Evolutionary conservation across 2,329 filamentous ascomycete species (phyloP).

Genomic region (Penicillium sp.): DNA sequence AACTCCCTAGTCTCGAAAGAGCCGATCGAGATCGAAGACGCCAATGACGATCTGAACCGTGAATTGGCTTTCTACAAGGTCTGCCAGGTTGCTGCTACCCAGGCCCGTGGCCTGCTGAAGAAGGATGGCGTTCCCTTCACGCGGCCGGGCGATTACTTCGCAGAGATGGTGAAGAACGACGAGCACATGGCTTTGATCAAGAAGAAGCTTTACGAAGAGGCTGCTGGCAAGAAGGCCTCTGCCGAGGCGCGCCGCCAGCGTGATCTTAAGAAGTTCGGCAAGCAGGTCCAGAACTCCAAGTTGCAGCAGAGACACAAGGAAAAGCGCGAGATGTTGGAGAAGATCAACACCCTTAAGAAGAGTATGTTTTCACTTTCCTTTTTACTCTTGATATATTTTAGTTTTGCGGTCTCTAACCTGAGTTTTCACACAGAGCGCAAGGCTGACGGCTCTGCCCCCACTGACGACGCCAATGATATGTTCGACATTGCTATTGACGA

Average conservation of each 20-base stretch:
- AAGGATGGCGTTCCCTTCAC: constrained; percentile 83
- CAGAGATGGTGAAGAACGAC: constrained; percentile 98
- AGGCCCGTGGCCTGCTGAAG: constrained; percentile 70
- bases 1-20: constrained; percentile 70
- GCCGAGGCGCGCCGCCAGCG: constrained; percentile 87
- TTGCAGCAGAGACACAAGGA: constrained; percentile 89
- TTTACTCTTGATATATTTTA: not conserved
- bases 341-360: constrained; percentile 91
- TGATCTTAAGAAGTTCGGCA: constrained; percentile 98
- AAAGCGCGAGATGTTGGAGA: constrained; percentile 90
- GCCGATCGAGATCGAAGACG: constrained; percentile 72
- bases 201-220: constrained; percentile 87
- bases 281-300: constrained; percentile 95
- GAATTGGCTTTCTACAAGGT: constrained; percentile 94
- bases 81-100: constrained; percentile 72
- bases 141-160: constrained; percentile 91
- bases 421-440: constrained; percentile 69
- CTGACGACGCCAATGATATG: constrained; percentile 71
- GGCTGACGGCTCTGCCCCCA: constrained; percentile 59
- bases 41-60: constrained; percentile 86
- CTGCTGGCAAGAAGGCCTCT: constrained; percentile 85
- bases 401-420: constrained; percentile 23
- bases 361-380: constrained; percentile 63
- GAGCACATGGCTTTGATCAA: constrained; percentile 98
- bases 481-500: constrained; percentile 88